A percentile compares a stretch with the other conserved stretches of the same genome.
Conservation (phyloP, 2,329 filamentous ascomycete genomes). For the Phialocephala sp. region DNA sequence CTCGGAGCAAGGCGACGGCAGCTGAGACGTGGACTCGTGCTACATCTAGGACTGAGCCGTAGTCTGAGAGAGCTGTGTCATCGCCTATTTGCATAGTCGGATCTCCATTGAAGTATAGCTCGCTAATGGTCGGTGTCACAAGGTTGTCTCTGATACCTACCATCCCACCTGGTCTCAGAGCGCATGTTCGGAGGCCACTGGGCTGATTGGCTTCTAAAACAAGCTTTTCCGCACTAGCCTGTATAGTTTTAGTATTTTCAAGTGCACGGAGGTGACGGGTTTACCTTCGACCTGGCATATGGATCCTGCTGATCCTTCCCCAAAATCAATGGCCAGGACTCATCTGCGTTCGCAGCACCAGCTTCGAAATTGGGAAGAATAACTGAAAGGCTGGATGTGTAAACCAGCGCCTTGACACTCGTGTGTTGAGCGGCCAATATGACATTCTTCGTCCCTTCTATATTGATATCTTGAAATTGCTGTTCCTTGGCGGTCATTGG, state of each 20-base stretch:
- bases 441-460: conserved; percentile 8
- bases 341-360: neutral
- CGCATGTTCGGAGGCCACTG: conserved; percentile 4
- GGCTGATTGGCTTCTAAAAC: conserved; percentile 7
- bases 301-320: conserved; percentile 1
- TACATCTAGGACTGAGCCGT: neutral
- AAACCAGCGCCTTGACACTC: conserved; percentile 10
- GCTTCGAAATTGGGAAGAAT: neutral
- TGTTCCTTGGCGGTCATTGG: neutral
- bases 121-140: neutral
- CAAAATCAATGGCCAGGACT: conserved; percentile 8
- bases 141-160: neutral
- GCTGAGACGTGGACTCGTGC: conserved; percentile 9
- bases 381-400: neutral
- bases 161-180: conserved; percentile 6
- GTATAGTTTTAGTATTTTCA: neutral
- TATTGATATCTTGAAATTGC: conserved; percentile 4
- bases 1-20: neutral
- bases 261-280: neutral
- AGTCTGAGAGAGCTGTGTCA: conserved; percentile 4
- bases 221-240: conserved; percentile 5
- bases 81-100: conserved; percentile 9
- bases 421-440: conserved; percentile 2
- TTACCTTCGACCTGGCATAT: conserved; percentile 12
- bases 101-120: conserved; percentile 1